Conservation (phyloP, 495 filamentous ascomycete species). For the Penicillium canariense region DNA sequence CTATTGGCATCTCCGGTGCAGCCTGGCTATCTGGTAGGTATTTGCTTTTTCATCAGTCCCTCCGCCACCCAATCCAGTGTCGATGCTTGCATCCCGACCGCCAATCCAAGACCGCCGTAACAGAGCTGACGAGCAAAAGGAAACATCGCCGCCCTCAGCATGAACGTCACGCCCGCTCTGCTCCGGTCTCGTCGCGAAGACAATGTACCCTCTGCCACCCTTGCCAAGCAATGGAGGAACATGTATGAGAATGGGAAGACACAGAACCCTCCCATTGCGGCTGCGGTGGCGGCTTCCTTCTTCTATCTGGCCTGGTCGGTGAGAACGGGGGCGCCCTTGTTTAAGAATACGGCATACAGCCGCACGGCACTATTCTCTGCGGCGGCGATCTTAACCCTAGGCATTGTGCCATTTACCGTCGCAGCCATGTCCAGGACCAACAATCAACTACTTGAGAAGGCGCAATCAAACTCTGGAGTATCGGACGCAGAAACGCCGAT, state of each 20-base stretch:
- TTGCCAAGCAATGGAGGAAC: conserved; percentile 28
- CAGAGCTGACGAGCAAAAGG: conserved; percentile 21
- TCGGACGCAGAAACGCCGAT: conserved; percentile 22
- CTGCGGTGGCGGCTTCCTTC: conserved; percentile 31
- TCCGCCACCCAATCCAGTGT: neutral
- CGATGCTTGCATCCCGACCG: neutral
- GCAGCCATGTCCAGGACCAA: conserved; percentile 25
- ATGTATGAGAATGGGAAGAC: conserved; percentile 34
- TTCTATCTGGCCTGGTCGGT: conserved; percentile 41
- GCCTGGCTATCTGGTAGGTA: conserved; percentile 33
- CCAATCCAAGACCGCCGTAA: neutral
- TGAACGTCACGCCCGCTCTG: conserved; percentile 32
- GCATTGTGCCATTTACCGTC: conserved; percentile 40
- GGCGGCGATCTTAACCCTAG: conserved; percentile 32
- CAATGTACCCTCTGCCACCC: conserved; percentile 23
- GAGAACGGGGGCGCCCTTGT: conserved; percentile 22
- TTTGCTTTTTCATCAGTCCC: neutral
- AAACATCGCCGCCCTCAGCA: conserved; percentile 35
- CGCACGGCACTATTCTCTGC: conserved; percentile 24
- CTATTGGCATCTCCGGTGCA: conserved; percentile 30
- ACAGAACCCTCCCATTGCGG: conserved; percentile 36
- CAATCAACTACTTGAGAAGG: conserved; percentile 23
- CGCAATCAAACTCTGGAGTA: conserved; percentile 4
- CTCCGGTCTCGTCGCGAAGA: conserved; percentile 28
- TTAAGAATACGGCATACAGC: conserved; percentile 17